A percentile compares a stretch with the other conserved stretches of the same genome.
Conservation (phyloP, 306 rosid genomes). For the Astragalus membranaceus region DNA sequence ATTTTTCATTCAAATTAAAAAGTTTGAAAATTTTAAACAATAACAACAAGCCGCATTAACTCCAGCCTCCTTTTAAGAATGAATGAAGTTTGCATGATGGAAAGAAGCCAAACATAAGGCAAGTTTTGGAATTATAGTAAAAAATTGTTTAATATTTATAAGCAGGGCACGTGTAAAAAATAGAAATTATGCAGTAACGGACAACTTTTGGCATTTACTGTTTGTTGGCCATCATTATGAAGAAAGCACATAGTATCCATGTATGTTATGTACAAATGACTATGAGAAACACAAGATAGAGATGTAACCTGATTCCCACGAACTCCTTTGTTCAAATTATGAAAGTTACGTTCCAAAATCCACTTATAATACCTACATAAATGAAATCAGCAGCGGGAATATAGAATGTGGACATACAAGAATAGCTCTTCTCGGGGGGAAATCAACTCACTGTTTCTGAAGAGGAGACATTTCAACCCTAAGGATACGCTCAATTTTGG, state of each 20-base stretch:
- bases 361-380: conserved; percentile 88
- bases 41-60: neutral
- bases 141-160: neutral
- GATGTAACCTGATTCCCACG: conserved; percentile 95
- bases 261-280: neutral
- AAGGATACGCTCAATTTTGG: conserved; percentile 95
- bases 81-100: neutral
- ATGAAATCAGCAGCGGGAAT: conserved; percentile 13
- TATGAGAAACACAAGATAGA: neutral
- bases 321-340: conserved; percentile 97
- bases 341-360: conserved; percentile 99
- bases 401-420: conserved; percentile 13
- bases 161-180: neutral
- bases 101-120: neutral
- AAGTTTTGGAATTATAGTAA: neutral
- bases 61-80: conserved; percentile 8
- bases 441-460: conserved; percentile 80
- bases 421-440: neutral
- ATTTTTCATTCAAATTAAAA: neutral
- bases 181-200: neutral
- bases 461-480: conserved; percentile 99
- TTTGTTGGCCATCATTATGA: neutral
- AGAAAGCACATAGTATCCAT: neutral
- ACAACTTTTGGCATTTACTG: neutral
- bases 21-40: neutral